phyloP scores from a whole-genome alignment of 2,329 filamentous ascomycete genomes.

The Phoma sp. region DNA sequence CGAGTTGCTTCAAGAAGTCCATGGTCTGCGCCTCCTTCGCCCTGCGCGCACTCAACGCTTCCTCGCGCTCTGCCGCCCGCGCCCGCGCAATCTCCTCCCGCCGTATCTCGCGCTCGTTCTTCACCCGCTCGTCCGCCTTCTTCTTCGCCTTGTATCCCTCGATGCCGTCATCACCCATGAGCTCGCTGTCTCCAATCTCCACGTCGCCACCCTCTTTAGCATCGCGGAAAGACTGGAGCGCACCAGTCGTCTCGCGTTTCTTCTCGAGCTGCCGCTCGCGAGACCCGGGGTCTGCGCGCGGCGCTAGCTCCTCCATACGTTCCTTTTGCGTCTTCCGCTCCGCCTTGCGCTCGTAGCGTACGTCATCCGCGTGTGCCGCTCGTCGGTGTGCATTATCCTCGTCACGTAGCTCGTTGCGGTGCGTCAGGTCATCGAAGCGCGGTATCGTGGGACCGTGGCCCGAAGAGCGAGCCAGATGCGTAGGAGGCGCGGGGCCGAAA shows the following conservation, averaged over 20 bases:
- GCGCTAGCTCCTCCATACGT: slow-evolving; percentile 78
- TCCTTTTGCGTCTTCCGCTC: slow-evolving; percentile 73
- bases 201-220: slow-evolving; percentile 66
- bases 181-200: slow-evolving; percentile 73
- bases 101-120: slow-evolving; percentile 81
- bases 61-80: slow-evolving; percentile 78
- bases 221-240: slow-evolving; percentile 75
- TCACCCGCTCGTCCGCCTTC: slow-evolving; percentile 70
- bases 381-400: slow-evolving; percentile 60
- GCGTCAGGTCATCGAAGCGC: slow-evolving; percentile 72
- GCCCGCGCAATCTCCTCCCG: slow-evolving; percentile 81
- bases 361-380: slow-evolving; percentile 54
- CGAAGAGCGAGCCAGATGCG: slow-evolving; percentile 32
- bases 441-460: slow-evolving; percentile 68
- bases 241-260: slow-evolving; percentile 72
- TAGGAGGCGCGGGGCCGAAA: slow-evolving; percentile 59
- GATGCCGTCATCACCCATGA: slow-evolving; percentile 75
- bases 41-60: slow-evolving; percentile 70
- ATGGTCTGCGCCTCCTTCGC: slow-evolving; percentile 85
- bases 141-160: slow-evolving; percentile 71
- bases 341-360: slow-evolving; percentile 66
- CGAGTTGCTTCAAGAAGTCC: slow-evolving; percentile 78
- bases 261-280: slow-evolving; percentile 88
- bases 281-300: slow-evolving; percentile 81
- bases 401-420: slow-evolving; percentile 64